Evolutionary conservation across 2,329 filamentous ascomycete species (phyloP).

Genomic region (Sporothrix phasma): DNA sequence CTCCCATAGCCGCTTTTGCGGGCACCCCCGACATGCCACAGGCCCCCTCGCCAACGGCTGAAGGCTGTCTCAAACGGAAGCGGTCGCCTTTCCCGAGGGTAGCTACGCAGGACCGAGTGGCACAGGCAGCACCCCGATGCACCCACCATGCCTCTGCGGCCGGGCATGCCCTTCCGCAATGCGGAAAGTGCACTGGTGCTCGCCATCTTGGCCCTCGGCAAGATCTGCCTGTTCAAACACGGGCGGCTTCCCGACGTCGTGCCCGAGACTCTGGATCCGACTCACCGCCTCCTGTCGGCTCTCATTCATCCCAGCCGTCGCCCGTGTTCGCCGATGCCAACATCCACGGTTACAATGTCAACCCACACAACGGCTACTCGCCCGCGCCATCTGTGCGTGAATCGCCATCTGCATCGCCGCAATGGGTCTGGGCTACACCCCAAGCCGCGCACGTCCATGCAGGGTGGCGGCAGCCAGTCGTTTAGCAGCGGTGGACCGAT

Average conservation of each 20-base stretch:
- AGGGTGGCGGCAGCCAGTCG: constrained; percentile 25
- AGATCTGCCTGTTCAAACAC: constrained; percentile 55
- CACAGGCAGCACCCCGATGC: constrained; percentile 18
- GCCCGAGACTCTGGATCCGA: constrained; percentile 32
- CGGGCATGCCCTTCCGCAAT: constrained; percentile 49
- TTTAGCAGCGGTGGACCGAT: background rate
- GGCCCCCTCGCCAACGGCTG: constrained; percentile 4
- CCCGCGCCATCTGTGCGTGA: constrained; percentile 41
- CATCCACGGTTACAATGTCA: background rate
- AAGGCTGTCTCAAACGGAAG: constrained; percentile 42
- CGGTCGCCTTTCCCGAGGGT: constrained; percentile 32
- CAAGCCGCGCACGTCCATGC: constrained; percentile 45
- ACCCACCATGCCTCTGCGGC: constrained; percentile 26
- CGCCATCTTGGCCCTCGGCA: constrained; percentile 74
- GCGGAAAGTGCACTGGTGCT: constrained; percentile 75
- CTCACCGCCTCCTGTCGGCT: background rate
- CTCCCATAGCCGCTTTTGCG: constrained; percentile 26
- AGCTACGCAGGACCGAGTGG: constrained; percentile 23
- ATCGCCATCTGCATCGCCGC: constrained; percentile 40
- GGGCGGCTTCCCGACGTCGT: constrained; percentile 48
- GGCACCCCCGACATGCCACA: background rate
- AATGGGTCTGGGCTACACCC: constrained; percentile 34
- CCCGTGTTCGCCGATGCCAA: background rate
- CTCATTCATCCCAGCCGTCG: constrained; percentile 20
- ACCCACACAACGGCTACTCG: constrained; percentile 39